A percentile compares a stretch with the other conserved stretches of the same genome.
phyloP scores from a whole-genome alignment of 305 asterid genomes.

The Striga hermonthica region DNA sequence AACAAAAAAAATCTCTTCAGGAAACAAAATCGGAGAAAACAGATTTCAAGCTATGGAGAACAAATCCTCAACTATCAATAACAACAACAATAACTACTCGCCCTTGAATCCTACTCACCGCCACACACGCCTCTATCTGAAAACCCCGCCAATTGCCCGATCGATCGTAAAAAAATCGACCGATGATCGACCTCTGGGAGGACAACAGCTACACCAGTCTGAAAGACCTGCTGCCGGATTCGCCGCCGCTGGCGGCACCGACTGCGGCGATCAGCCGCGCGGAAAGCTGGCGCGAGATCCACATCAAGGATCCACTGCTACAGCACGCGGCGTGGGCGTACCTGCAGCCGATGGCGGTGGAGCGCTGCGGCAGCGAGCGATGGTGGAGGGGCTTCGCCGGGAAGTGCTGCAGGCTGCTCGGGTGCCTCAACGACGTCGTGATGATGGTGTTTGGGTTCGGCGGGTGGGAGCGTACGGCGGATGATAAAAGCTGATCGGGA shows the following conservation, averaged over 20 bases:
- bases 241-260: conserved; percentile 34
- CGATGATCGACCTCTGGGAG: not conserved
- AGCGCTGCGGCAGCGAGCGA: conserved; percentile 30
- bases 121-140: no score
- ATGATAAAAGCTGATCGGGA: no score
- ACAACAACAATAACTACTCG: no score
- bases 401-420: conserved; percentile 43
- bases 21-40: not conserved
- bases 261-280: conserved; percentile 33
- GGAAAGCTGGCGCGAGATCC: conserved; percentile 58
- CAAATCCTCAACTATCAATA: no score
- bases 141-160: no score
- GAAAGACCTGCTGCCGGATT: conserved; percentile 40
- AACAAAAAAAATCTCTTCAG: not conserved
- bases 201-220: conserved; percentile 43
- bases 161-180: not conserved
- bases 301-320: conserved; percentile 57
- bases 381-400: conserved; percentile 41
- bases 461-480: not conserved
- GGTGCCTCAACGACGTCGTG: conserved; percentile 53
- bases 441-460: conserved; percentile 34
- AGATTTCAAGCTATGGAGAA: not conserved
- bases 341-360: conserved; percentile 54
- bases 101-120: no score
- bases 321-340: conserved; percentile 82